A percentile compares a stretch with the other conserved stretches of the same genome.
These are phyloP conservation scores for Rhipidocladum racemiflorum DNA, from an alignment of 176 grass and related monocot species.

Conservation along the genomic window DNA sequence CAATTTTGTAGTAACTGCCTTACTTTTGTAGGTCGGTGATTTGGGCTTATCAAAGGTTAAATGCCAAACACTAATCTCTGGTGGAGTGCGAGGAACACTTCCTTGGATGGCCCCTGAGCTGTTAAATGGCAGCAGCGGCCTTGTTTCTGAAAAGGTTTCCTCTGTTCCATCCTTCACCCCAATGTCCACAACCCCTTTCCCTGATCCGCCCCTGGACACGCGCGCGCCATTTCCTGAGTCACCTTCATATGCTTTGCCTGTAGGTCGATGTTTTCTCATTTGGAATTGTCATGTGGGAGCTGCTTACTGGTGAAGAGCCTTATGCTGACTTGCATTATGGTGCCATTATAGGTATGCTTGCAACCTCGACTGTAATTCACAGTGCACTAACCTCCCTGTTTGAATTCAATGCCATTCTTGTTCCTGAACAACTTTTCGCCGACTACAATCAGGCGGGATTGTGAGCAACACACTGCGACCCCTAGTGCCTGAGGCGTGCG, in stretches of 20 bases:
- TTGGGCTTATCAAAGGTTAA: conserved; percentile 97
- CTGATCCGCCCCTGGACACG: not conserved
- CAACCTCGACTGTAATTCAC: not conserved
- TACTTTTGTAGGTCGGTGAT: conserved; percentile 80
- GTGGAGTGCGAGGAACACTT: conserved; percentile 92
- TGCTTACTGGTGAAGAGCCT: conserved; percentile 89
- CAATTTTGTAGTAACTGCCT: not conserved
- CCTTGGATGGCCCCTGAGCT: conserved; percentile 99
- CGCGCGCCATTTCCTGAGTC: not conserved
- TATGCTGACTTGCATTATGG: conserved; percentile 91
- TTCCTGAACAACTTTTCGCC: not conserved
- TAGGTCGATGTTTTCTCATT: conserved; percentile 99
- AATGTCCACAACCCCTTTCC: not conserved
- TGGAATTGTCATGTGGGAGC: conserved; percentile 97
- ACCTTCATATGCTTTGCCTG: not conserved
- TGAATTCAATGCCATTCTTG: not conserved
- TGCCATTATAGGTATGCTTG: conserved; percentile 69
- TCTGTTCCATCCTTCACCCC: not conserved
- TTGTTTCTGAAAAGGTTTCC: conserved; percentile 90
- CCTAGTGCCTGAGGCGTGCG: conserved; percentile 59
- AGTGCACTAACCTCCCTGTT: not conserved
- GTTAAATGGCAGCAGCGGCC: conserved; percentile 80
- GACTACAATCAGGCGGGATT: conserved; percentile 71
- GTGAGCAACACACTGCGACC: conserved; percentile 91
- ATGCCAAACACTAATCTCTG: conserved; percentile 87